phyloP scores from a whole-genome alignment of 2,329 filamentous ascomycete species.

The Tolypocladium pustulatum region DNA sequence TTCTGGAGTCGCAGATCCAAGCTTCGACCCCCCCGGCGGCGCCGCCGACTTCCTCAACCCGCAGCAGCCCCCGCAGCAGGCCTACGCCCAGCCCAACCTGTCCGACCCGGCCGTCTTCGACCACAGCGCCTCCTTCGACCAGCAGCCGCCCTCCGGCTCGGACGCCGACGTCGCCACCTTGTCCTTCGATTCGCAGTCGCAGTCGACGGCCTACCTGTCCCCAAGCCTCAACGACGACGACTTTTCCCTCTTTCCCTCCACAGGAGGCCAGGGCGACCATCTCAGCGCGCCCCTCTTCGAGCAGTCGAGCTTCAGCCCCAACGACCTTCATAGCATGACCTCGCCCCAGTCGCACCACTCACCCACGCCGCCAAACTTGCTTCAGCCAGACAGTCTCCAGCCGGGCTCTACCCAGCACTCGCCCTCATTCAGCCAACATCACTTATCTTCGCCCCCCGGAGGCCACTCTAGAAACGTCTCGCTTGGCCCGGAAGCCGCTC shows the following conservation, averaged over 20 bases:
- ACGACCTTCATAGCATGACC: constrained; percentile 42
- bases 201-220: constrained; percentile 33
- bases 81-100: constrained; percentile 18
- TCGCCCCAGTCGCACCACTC: constrained; percentile 45
- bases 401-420: constrained; percentile 42
- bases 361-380: constrained; percentile 44
- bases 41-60: constrained; percentile 38
- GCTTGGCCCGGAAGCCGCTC: constrained; percentile 45
- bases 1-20: constrained; percentile 14
- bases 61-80: constrained; percentile 28
- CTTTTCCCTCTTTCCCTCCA: constrained; percentile 54
- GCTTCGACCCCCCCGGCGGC: constrained; percentile 34
- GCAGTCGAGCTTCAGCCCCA: constrained; percentile 29
- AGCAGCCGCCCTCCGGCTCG: constrained; percentile 24
- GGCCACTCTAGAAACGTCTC: constrained; percentile 46
- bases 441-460: constrained; percentile 39
- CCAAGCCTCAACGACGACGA: constrained; percentile 44
- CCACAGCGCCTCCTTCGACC: constrained; percentile 31
- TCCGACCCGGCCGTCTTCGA: constrained; percentile 28
- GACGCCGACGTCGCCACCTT: constrained; percentile 26
- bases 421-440: constrained; percentile 45
- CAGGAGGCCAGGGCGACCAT: constrained; percentile 41
- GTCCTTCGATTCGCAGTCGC: constrained; percentile 30
- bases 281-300: constrained; percentile 54
- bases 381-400: constrained; percentile 37